These are phyloP conservation scores for Caryopteris hybrid DNA, from an alignment of 305 asterid species.

Conservation along the genomic window DNA sequence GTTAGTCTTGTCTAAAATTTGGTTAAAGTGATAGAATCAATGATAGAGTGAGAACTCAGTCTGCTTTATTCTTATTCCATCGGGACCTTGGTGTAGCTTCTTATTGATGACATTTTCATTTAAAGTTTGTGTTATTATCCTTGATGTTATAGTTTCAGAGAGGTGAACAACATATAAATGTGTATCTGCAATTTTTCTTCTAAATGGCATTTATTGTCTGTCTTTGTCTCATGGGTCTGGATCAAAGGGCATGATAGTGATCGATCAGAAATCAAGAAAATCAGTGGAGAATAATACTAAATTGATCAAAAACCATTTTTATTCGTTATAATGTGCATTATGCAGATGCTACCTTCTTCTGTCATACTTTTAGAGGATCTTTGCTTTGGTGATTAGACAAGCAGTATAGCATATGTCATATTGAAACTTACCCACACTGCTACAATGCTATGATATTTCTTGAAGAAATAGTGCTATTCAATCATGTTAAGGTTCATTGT, in stretches of 20 bases:
- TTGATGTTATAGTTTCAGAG: no score
- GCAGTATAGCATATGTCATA: not conserved
- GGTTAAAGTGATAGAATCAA: not conserved
- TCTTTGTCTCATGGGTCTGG: not conserved
- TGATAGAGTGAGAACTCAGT: no score
- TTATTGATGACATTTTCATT: not conserved
- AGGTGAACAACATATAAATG: no score
- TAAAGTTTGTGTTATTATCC: not conserved
- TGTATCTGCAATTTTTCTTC: not conserved
- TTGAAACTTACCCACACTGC: not conserved
- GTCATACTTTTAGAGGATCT: not conserved
- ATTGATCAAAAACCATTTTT: not conserved
- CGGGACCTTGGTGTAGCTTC: not conserved
- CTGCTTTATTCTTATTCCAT: not conserved
- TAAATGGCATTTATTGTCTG: not conserved
- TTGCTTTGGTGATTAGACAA: not conserved
- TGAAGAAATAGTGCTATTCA: not conserved
- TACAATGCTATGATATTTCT: not conserved
- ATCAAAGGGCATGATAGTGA: not conserved
- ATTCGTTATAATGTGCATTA: not conserved
- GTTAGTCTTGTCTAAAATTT: not conserved
- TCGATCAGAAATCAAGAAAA: not conserved
- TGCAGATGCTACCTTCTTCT: not conserved
- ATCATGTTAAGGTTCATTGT: not conserved
- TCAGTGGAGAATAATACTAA: not conserved